A percentile compares a stretch with the other conserved stretches of the same genome.
Conservation (phyloP, 2,329 filamentous ascomycete genomes). For the Scytalidium sp. region DNA sequence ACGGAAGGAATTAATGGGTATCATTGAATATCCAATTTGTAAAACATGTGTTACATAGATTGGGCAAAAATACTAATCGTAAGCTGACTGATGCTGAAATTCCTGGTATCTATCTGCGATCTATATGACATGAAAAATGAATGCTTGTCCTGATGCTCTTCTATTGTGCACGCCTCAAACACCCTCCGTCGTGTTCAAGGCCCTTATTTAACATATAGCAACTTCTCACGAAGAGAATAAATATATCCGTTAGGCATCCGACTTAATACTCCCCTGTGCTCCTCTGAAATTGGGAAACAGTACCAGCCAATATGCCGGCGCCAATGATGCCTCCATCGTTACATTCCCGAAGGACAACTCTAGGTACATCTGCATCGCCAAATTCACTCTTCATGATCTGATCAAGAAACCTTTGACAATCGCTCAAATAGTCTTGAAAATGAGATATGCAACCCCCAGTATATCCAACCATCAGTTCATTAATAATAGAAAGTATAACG, state of each 20-base stretch:
- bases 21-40: conserved; percentile 11
- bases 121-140: neutral
- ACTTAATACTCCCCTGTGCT: neutral
- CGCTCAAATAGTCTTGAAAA: conserved; percentile 69
- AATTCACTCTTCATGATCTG: conserved; percentile 42
- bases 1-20: conserved; percentile 25
- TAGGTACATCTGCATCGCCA: conserved; percentile 27
- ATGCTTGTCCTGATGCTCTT: neutral
- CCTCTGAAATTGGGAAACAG: conserved; percentile 9
- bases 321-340: conserved; percentile 61
- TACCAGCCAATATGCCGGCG: conserved; percentile 55
- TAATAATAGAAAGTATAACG: conserved; percentile 31
- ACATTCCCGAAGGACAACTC: conserved; percentile 51
- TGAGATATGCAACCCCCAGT: conserved; percentile 79
- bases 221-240: no score
- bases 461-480: conserved; percentile 73
- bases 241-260: no score
- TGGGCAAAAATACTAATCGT: neutral
- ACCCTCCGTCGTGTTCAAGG: no score
- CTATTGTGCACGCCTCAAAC: neutral
- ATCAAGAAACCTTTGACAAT: conserved; percentile 69
- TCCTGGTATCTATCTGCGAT: neutral
- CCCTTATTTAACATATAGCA: no score
- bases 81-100: neutral
- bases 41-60: neutral